Conservation (phyloP, 768 basidiomycete genomes). For the Lentinula guzmanii region DNA sequence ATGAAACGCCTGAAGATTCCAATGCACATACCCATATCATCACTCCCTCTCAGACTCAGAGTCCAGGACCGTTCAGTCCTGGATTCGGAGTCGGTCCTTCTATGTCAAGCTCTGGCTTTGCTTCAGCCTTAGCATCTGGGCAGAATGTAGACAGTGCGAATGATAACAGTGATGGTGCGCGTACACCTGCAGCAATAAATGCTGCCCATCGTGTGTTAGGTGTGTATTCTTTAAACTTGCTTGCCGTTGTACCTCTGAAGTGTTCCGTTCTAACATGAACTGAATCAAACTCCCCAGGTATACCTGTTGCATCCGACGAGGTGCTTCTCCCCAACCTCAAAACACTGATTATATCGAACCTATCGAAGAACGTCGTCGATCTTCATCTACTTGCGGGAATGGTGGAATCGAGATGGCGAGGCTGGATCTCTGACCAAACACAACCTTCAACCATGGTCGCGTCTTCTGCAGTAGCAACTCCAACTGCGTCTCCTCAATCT, state of each 20-base stretch:
- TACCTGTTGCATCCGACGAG: neutral
- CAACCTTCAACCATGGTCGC: neutral
- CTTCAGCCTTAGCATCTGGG: neutral
- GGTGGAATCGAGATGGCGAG: slow-evolving; percentile 1
- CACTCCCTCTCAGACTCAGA: neutral
- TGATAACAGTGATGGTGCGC: neutral
- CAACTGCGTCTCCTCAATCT: neutral
- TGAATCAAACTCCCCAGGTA: neutral
- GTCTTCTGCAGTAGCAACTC: neutral
- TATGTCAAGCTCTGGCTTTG: neutral
- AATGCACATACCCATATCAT: neutral
- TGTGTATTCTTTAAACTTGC: neutral
- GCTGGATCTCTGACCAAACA: neutral
- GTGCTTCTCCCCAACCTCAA: neutral
- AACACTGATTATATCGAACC: neutral
- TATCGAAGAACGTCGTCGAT: neutral
- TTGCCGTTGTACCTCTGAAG: neutral
- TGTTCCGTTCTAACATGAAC: neutral
- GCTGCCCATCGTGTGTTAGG: neutral
- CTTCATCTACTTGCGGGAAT: neutral
- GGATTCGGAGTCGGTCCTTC: neutral
- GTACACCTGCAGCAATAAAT: neutral
- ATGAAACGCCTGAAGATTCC: neutral
- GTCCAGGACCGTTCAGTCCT: neutral
- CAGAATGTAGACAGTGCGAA: neutral